phyloP scores from a whole-genome alignment of 2,329 filamentous ascomycete genomes.

The Colletotrichum euphorbiae region DNA sequence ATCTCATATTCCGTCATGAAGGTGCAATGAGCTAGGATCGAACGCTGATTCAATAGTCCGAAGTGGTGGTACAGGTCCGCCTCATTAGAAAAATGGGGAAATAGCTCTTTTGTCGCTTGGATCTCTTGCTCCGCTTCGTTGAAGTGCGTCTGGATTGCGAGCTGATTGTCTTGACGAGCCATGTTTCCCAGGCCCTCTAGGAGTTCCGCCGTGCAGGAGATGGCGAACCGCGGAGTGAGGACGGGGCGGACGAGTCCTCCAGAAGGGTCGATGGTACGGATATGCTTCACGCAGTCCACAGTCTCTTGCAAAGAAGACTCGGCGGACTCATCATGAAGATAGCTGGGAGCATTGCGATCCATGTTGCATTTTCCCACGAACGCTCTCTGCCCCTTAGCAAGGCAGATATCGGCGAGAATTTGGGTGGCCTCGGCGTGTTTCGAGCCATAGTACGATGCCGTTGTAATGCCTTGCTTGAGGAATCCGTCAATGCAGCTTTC shows the following conservation, averaged over 20 bases:
- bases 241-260: constrained; percentile 60
- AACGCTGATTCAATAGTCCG: constrained; percentile 63
- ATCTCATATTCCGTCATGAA: constrained; percentile 70
- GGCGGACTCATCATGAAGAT: constrained; percentile 60
- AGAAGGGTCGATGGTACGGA: constrained; percentile 57
- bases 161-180: constrained; percentile 56
- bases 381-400: constrained; percentile 66
- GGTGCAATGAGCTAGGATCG: constrained; percentile 76
- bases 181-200: constrained; percentile 67
- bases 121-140: constrained; percentile 74
- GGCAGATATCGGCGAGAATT: constrained; percentile 66
- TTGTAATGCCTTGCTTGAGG: constrained; percentile 71
- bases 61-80: constrained; percentile 69
- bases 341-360: constrained; percentile 67
- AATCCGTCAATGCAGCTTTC: constrained; percentile 65
- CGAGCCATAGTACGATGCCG: constrained; percentile 70
- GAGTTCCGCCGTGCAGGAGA: constrained; percentile 67
- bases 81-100: constrained; percentile 67
- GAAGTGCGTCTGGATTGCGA: constrained; percentile 76
- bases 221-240: constrained; percentile 70
- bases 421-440: constrained; percentile 67
- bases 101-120: constrained; percentile 63
- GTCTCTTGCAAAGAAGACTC: constrained; percentile 63
- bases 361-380: constrained; percentile 74
- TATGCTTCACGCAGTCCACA: constrained; percentile 59